Base-by-base conservation (phyloP, 371 early-diverging fungal genomes). In the Thermomucor indicae-seudaticae region DNA sequence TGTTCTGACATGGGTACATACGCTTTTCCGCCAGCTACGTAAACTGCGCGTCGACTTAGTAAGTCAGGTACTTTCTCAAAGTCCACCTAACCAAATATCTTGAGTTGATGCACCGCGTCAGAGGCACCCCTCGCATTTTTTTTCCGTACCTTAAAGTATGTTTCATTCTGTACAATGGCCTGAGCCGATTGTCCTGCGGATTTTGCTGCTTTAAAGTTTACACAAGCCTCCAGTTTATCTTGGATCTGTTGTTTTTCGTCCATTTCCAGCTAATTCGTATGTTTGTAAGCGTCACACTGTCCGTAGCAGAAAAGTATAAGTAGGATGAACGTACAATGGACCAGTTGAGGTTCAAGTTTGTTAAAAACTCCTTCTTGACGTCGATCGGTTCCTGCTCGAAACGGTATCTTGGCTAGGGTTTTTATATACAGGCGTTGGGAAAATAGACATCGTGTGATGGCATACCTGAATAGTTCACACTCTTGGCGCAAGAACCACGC, bases 401-500 rank as follows among this genome's bases (percentile, higher is more conserved):
- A 43, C 81, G 70, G 55, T 67, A 69, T 62, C 81, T 68, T 73
- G 1, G 43, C 45, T 20, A 57, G n/a, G 30, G 17, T 23, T 37
- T 44, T 37, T 25, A 16, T 7, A 5, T n/a, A 5, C 30, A 45
- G 1, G 5, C 5, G 7, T 17, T 0, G 17, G 6, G 29, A 30
- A 0, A 14, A 45, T 45, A 39, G 6, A 39, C 19, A 24, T 23
- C 7, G 8, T n/a, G 23, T 22, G 8, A 5, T 11, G n/a, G 41
- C 49, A 46, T 75, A 81, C 79, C 79, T 84, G 71, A 97, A 96
- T 47, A 96, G 69, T 7, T 77, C 75, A 45, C 81, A 70, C 59
- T 97, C 98, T 54, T 93, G 89, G 44, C 86, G 81, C 27, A 95
- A 49, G 58, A 96, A 91, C 98, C 98, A 98, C n/a, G 63, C 57